Conservation (phyloP, 352 stramenopile species). For the Phytophthora fragariae region DNA sequence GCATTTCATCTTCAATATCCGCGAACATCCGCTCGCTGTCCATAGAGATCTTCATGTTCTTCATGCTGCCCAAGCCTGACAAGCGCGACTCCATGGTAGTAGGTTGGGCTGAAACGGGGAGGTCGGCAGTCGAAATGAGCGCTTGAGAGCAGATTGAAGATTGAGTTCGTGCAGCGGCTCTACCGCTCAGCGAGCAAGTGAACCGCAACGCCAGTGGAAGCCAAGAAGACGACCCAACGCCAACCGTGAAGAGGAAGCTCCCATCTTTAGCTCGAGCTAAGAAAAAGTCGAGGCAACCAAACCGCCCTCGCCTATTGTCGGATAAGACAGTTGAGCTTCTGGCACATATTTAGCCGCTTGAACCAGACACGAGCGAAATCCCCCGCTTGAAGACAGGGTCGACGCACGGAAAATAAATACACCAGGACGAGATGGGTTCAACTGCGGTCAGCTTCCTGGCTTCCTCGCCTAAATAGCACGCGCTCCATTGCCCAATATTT, state of each 20-base stretch:
- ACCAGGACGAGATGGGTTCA: conserved; percentile 9
- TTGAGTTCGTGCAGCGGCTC: conserved; percentile 28
- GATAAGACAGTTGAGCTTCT: conserved; percentile 21
- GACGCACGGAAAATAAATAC: conserved; percentile 8
- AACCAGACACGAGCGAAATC: background rate
- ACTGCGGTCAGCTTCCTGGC: background rate
- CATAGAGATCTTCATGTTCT: conserved; percentile 87
- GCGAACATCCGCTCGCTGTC: conserved; percentile 83
- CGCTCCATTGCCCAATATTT: conserved; percentile 22
- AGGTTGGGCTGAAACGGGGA: conserved; percentile 3
- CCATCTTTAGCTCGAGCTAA: conserved; percentile 31
- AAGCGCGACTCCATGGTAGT: conserved; percentile 70
- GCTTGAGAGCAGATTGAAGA: conserved; percentile 37
- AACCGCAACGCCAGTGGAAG: conserved; percentile 2
- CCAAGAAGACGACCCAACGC: background rate
- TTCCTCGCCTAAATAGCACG: conserved; percentile 19
- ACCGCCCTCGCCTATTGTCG: conserved; percentile 2
- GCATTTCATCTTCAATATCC: conserved; percentile 77
- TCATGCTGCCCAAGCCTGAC: conserved; percentile 68
- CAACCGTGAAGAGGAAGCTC: background rate
- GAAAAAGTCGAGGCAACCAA: conserved; percentile 18
- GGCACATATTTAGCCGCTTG: conserved; percentile 20
- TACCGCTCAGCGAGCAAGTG: conserved; percentile 13
- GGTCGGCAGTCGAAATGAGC: conserved; percentile 17
- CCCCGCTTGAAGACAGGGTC: background rate